A percentile compares a stretch with the other conserved stretches of the same genome.
These are phyloP conservation scores for Exophiala aquamarina DNA, from an alignment of 2,329 filamentous ascomycete species.

Conservation along the genomic window DNA sequence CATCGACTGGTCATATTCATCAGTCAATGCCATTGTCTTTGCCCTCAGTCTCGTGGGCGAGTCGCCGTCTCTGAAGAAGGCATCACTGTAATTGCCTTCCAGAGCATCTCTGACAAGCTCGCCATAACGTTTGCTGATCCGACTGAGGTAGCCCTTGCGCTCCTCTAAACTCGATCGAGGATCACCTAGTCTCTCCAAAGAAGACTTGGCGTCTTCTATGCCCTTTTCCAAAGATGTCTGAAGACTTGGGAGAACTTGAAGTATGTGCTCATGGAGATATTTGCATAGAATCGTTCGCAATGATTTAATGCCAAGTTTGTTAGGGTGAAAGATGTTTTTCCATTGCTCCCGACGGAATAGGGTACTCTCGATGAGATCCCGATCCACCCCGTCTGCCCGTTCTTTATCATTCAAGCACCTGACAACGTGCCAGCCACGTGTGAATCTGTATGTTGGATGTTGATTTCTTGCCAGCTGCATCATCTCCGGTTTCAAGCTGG, in stretches of 20 bases:
- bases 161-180: constrained; percentile 26
- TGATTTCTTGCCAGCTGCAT: constrained; percentile 34
- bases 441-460: constrained; percentile 29
- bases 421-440: constrained; percentile 40
- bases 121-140: constrained; percentile 25
- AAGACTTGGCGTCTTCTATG: constrained; percentile 15
- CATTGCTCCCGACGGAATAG: constrained; percentile 24
- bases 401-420: constrained; percentile 34
- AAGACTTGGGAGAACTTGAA: constrained; percentile 20
- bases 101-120: constrained; percentile 17
- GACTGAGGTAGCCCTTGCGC: constrained; percentile 24
- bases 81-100: constrained; percentile 28
- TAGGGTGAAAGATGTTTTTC: constrained; percentile 13
- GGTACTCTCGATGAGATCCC: constrained; percentile 15
- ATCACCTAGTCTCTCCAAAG: constrained; percentile 28
- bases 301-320: constrained; percentile 32
- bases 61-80: constrained; percentile 23
- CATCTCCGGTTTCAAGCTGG: constrained; percentile 16
- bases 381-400: constrained; percentile 18
- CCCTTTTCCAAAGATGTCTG: constrained; percentile 19
- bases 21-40: constrained; percentile 25
- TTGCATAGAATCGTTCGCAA: constrained; percentile 32
- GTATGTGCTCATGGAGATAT: constrained; percentile 35
- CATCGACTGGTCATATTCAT: constrained; percentile 28
- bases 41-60: constrained; percentile 25